Base-by-base conservation (phyloP, 2,329 filamentous ascomycete genomes). In the Aspergillus novofumigatus region DNA sequence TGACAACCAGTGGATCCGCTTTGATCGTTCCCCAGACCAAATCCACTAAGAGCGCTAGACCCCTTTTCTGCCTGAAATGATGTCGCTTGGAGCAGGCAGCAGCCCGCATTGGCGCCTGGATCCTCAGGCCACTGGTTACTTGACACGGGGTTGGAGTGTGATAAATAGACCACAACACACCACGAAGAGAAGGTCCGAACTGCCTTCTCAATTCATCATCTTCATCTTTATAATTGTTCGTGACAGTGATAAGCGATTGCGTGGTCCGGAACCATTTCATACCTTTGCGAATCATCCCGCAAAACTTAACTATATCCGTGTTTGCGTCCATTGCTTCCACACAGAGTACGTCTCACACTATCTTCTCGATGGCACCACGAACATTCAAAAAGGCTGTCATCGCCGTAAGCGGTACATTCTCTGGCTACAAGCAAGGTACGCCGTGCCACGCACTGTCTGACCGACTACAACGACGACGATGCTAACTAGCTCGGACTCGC, bases 321-420 rank as follows among this genome's bases (percentile, higher is more conserved):
- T 45, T 45, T 21, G 23, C 42, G 21, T 45, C 6, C 21, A 45
- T 14, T 21, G 21, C 42, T 14, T 21, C 8, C 42, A 6, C 11
- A 23, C 42, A 20, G 42, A 23, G 42, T 21, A 11, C 6, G 23
- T 6, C 32, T 38, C 32, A 17, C 14, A 17, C 32, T 38, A 38
- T 38, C 32, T 38, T 17, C 32, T 38, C 41, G 6, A 47, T 47
- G 44, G 20, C 44, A 23, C 44, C 44, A 14, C n/a, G 21, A 14
- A 25, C 44, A 23, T 71, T 75, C 48, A 70, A 71, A 49, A 61
- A 67, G 0, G 52, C 67, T 7, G 60, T 75, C 5, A 75, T 90
- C 48, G 82, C 80, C 23, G 69, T 88, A 26, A 86, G 83, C 56
- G 87, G 87, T 58, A 81, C 81, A 4, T 86, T 90, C 62, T 73